Base-by-base conservation (phyloP, 192 early-diverging fungal species). In the Funneliformis geosporum region DNA sequence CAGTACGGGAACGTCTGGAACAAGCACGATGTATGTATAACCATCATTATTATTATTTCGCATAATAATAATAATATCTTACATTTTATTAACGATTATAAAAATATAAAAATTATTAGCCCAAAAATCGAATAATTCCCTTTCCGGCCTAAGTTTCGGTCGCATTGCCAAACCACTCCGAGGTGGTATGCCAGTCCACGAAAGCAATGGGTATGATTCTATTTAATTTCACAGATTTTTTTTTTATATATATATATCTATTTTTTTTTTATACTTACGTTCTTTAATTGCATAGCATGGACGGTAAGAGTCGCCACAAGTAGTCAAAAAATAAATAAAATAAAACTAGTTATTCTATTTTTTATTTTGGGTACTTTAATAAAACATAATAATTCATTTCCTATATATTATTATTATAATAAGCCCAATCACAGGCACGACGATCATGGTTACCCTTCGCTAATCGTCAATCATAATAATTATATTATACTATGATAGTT, bases 81-180 rank as follows among this genome's bases (percentile, higher is more conserved):
- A 50, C n/a, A 25, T 27, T 47, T 47, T 55, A 55, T 55, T 74
- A 60, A 42, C 11, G 21, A 40, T 70, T 70, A 39, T 70, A n/a
- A 40, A 28, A 21, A 28, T 70, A 39, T 70, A n/a, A 40, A 28
- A 21, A 28, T 33, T 42, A 46, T 1, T 81, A 85, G 84, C 84
- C 4, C 84, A 85, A 85, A 85, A 85, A 85, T 81, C 84, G 16
- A 60, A 23, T n/a, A n/a, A n/a, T 38, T 77, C 80, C 42, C 60
- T 81, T 40, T 79, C 78, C 75, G 50, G 50, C n/a, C 82, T 90
- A 59, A 83, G 83, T 80, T 94, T 92, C 71, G 92, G 91, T 75
- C 84, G 92, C 50, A 95, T 99, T 68, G 95, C 96, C 76, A 97
- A 97, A 87, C 97, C 96, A 70, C 83, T 99, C 79, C 91, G 95